Evolutionary conservation across 192 early-diverging fungal species (phyloP).

Genomic region (Dissophora ornata): DNA sequence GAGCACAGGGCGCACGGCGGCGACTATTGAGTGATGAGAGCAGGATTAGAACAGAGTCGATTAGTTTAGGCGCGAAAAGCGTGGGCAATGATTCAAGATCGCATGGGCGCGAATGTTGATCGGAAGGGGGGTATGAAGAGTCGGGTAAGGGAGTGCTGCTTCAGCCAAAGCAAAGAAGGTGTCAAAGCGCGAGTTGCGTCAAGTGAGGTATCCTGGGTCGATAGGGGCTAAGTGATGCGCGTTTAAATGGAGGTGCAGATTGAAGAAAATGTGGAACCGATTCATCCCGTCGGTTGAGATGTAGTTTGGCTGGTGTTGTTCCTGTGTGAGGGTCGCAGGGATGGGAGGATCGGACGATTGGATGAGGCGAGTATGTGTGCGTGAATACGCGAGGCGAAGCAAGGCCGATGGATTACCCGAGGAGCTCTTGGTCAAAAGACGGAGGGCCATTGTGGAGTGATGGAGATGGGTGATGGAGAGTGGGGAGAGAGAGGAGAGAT

Average conservation of each 20-base stretch:
- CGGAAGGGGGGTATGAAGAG: background rate
- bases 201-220: too few relatives aligned
- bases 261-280: background rate
- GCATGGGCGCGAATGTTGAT: constrained; percentile 5
- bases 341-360: too few relatives aligned
- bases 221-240: too few relatives aligned
- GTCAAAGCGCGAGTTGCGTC: background rate
- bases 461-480: constrained; percentile 27
- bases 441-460: constrained; percentile 47
- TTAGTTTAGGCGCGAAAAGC: constrained; percentile 5
- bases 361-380: background rate
- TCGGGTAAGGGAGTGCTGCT: background rate
- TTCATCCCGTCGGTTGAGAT: too few relatives aligned
- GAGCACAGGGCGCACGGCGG: constrained; percentile 54
- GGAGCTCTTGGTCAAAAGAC: constrained; percentile 58
- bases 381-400: background rate
- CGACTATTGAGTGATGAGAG: constrained; percentile 28
- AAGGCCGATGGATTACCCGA: constrained; percentile 36
- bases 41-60: background rate
- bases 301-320: background rate
- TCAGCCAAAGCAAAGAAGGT: background rate
- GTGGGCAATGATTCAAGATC: background rate
- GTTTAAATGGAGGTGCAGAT: background rate
- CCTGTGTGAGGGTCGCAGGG: background rate
- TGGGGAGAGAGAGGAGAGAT: constrained; percentile 22